phyloP scores from a whole-genome alignment of 805 yeast species.

The Cyberlindnera xylosilytica region DNA sequence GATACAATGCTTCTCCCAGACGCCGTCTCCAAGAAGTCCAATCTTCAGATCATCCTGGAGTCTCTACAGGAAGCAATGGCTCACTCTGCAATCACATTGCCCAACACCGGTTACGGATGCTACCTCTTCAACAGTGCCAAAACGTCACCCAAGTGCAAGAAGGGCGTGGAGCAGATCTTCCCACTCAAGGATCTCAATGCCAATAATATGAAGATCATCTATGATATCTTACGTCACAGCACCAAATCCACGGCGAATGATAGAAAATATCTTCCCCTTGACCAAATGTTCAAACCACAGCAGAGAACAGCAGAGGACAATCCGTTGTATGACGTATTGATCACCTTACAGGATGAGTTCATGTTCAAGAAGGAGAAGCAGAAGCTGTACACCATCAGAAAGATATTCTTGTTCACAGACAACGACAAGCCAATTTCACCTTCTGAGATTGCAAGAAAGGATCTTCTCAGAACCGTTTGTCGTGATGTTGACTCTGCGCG shows the following conservation, averaged over 20 bases:
- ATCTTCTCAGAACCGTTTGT: slow-evolving; percentile 51
- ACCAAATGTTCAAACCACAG: slow-evolving; percentile 30
- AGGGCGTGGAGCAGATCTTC: slow-evolving; percentile 49
- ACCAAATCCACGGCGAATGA: slow-evolving; percentile 16
- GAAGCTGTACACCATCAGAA: slow-evolving; percentile 48
- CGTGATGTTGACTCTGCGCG: slow-evolving; percentile 55
- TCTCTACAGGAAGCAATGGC: slow-evolving; percentile 61
- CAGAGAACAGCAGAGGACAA: slow-evolving; percentile 22
- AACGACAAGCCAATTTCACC: slow-evolving; percentile 63
- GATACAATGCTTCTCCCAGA: slow-evolving; percentile 39
- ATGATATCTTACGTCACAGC: slow-evolving; percentile 47
- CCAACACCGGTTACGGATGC: slow-evolving; percentile 74
- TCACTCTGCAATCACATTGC: slow-evolving; percentile 60
- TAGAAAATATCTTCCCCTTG: slow-evolving; percentile 24
- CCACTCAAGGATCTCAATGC: slow-evolving; percentile 53
- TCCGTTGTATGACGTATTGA: slow-evolving; percentile 43
- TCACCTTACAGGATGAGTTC: slow-evolving; percentile 54
- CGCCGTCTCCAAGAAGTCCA: slow-evolving; percentile 36
- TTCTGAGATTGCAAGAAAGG: slow-evolving; percentile 36
- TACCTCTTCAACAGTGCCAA: slow-evolving; percentile 51
- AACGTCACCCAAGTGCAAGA: slow-evolving; percentile 32
- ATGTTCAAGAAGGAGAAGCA: slow-evolving; percentile 36
- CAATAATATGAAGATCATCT: slow-evolving; percentile 52
- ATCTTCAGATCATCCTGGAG: slow-evolving; percentile 49
- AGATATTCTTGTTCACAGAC: slow-evolving; percentile 71